Base-by-base conservation (phyloP, 306 rosid genomes). In the Trifolium fragiferum region DNA sequence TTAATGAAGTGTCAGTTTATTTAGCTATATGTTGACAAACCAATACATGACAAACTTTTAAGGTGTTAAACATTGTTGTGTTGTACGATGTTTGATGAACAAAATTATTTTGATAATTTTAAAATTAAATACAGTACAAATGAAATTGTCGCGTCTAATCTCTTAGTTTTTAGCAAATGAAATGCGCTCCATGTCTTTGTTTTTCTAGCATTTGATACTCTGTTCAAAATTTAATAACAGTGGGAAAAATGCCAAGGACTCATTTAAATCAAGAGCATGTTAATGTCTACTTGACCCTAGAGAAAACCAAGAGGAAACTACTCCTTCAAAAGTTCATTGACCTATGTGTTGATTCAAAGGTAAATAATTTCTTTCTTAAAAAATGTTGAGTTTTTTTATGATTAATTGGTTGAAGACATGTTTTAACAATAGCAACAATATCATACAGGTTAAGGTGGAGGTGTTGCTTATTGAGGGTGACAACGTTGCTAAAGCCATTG, bases 241-340 rank as follows among this genome's bases (percentile, higher is more conserved):
- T 85, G 70, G 88, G 88, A 4, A 81, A 67, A 62, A 5, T 85
- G 30, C 86, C 86, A 16, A 81, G 88, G 75, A 61, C 37, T 44
- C 84, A 32, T 33, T 77, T 81, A 16, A 76, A 78, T 46, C 1
- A 2, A 15, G 65, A 63, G 58, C 68, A 78, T 76, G 41, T 78
- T 15, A 61, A 82, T 69, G 12, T 49, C 55, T 38, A 54, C 72
- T 60, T 85, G 40, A 50, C 69, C 16, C 77, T 35, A 61, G 57
- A 59, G 77, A 84, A 37, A 67, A 58, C 11, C 67, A 82, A 85
- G 68, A 75, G 80, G 51, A 81, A 78, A 71, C 15, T 59, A 30
- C 72, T 78, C 3, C 80, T 85, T 81, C 81, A 62, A 32, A 81
- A 54, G 50, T 81, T 81, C 85, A 65, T 81, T 33, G 68, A 80